A percentile compares a stretch with the other conserved stretches of the same genome.
phyloP scores from a whole-genome alignment of 257 asterid genomes.

The Capsicum baccatum region DNA sequence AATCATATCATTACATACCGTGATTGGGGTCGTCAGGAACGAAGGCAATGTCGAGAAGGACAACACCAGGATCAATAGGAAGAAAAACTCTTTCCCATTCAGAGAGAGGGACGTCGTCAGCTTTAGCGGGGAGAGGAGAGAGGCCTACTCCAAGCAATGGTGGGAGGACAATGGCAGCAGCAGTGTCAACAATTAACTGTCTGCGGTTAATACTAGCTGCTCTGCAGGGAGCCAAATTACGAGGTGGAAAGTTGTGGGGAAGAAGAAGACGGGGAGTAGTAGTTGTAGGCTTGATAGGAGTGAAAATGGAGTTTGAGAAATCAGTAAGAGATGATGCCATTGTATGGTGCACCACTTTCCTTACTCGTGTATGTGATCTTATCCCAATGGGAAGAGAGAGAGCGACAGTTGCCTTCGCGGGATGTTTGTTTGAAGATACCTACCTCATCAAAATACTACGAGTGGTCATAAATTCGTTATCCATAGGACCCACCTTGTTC shows the following conservation, averaged over 20 bases:
- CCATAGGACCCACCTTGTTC: neutral
- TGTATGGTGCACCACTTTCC: neutral
- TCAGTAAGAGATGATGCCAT: slow-evolving; percentile 21
- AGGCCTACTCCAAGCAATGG: slow-evolving; percentile 42
- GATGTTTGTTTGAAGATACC: slow-evolving; percentile 26
- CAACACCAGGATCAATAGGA: slow-evolving; percentile 92
- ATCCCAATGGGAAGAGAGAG: slow-evolving; percentile 10
- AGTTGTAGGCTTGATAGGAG: slow-evolving; percentile 10
- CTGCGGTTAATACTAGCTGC: slow-evolving; percentile 52
- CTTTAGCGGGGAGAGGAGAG: slow-evolving; percentile 37
- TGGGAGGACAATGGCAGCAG: slow-evolving; percentile 48
- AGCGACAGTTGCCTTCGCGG: slow-evolving; percentile 32
- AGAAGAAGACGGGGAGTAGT: slow-evolving; percentile 16
- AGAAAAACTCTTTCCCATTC: slow-evolving; percentile 92
- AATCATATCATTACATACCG: slow-evolving; percentile 43
- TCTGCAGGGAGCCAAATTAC: neutral
- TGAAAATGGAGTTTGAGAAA: slow-evolving; percentile 26
- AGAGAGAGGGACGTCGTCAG: slow-evolving; percentile 68
- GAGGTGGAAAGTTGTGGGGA: slow-evolving; percentile 2
- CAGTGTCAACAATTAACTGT: slow-evolving; percentile 56
- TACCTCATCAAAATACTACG: neutral
- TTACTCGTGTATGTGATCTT: neutral
- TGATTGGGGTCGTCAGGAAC: slow-evolving; percentile 88
- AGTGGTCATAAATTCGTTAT: slow-evolving; percentile 22
- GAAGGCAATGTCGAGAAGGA: slow-evolving; percentile 83